Percentiles rank a stretch among this genome's conserved stretches.
Conservation (phyloP, 352 stramenopile genomes). For the Phytophthora pseudosyringae region DNA sequence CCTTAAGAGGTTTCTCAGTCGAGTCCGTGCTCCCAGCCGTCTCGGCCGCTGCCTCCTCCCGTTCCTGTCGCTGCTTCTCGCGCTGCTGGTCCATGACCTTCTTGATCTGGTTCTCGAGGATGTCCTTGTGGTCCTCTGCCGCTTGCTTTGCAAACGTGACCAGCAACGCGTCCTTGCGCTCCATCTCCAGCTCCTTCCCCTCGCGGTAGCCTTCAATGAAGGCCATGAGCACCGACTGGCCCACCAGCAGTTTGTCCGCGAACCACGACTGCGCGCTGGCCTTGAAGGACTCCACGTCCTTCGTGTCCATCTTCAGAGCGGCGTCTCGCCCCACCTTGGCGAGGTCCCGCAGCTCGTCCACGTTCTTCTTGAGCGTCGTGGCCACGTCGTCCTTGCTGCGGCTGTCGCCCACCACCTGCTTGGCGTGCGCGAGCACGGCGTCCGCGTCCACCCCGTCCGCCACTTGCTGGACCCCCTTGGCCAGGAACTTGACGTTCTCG, state of each 20-base stretch:
- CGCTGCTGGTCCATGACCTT: conserved; percentile 68
- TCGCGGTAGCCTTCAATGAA: conserved; percentile 87
- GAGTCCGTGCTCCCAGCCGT: conserved; percentile 5
- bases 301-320: conserved; percentile 59
- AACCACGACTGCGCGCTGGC: conserved; percentile 76
- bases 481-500: conserved; percentile 65
- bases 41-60: conserved; percentile 24
- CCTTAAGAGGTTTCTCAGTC: background rate
- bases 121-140: conserved; percentile 75
- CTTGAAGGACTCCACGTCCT: conserved; percentile 73
- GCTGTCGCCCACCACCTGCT: conserved; percentile 60
- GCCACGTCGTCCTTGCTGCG: conserved; percentile 76
- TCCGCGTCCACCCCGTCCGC: conserved; percentile 72
- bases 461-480: conserved; percentile 56
- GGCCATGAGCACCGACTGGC: conserved; percentile 77
- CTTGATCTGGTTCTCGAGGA: conserved; percentile 74
- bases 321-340: conserved; percentile 65
- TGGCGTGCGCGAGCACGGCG: conserved; percentile 60
- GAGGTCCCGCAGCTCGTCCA: conserved; percentile 70
- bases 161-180: conserved; percentile 74
- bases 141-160: conserved; percentile 80
- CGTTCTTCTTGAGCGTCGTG: conserved; percentile 72
- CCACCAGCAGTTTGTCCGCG: conserved; percentile 85
- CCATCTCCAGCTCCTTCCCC: conserved; percentile 79
- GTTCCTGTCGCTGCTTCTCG: conserved; percentile 55